phyloP scores from a whole-genome alignment of 2,329 filamentous ascomycete genomes.

The Dothistroma pini region DNA sequence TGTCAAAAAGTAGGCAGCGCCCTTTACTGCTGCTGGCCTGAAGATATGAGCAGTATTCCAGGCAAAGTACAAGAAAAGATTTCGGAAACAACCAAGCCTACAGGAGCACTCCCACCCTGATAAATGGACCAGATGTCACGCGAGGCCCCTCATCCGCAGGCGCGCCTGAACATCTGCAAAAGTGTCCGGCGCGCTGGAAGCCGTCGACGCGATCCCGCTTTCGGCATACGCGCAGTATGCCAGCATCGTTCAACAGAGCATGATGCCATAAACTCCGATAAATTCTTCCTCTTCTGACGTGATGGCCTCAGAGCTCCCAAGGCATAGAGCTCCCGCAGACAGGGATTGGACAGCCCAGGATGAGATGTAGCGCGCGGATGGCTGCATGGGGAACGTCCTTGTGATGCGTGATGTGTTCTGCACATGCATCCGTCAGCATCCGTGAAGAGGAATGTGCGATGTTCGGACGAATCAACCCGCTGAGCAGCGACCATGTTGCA shows the following conservation, averaged over 20 bases:
- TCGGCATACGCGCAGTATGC: neutral
- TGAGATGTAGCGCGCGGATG: neutral
- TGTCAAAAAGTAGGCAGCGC: neutral
- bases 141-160: neutral
- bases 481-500: neutral
- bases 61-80: neutral
- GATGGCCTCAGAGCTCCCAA: neutral
- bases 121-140: neutral
- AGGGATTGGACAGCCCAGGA: neutral
- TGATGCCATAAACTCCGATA: neutral
- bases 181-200: neutral
- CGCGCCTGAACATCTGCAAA: neutral
- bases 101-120: neutral
- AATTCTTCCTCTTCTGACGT: constrained; percentile 1
- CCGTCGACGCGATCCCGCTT: neutral
- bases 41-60: neutral
- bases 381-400: neutral
- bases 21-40: neutral
- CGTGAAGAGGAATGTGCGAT: neutral
- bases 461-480: neutral
- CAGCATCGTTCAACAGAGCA: neutral
- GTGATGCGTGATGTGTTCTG: neutral
- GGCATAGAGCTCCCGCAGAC: neutral
- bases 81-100: neutral
- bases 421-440: constrained; percentile 2